Evolutionary conservation across 352 stramenopile genomes (phyloP), one percentile per base, ranked within the genome.

Genomic region (Thalassiosira hispida): DNA sequence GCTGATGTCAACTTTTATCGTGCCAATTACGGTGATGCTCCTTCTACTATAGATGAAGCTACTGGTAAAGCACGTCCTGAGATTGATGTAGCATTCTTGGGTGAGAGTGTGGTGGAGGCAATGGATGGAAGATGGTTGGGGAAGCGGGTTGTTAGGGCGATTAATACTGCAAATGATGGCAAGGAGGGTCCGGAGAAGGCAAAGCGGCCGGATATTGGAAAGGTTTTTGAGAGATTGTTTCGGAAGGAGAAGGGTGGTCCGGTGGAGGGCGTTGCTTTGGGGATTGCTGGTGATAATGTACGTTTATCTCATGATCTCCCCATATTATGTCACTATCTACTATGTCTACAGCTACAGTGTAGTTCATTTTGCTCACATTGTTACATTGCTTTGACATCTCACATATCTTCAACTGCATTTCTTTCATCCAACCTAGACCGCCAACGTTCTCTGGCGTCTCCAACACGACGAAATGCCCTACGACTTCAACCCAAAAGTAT

Each of bases 91-190:
- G 85, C 76, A 0, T 90, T 92, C 81, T 52, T 93, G 22, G 88
- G 88, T 7, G 81, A 89, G 69, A 88, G 77, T 47, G 57, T 91
- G 1, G 72, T 91, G 9, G 88, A 93, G 77, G 86, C 83, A 27
- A 90, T 91, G 84, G 76, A 86, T 80, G 88, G 88, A 60, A 55
- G 72, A 56, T 93, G 84, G 85, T 86, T 92, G 77, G 88, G 86
- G 51, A 83, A 75, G 18, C 40, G 71, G 23, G 60, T 81, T 27
- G 35, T 73, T 9, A 52, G 27, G 1, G 46, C 44, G 5, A 61
- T 44, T 1, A 71, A 55, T 56, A 53, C 16, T n/a, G 9, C 20
- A 11, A 33, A 27, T 29, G 38, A 35, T 42, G 44, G 29, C 14
- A 31, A 44, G 29, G 38, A 66, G 16, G 55, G 57, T 16, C 42